Conservation (phyloP, 164 flowering plant genomes). For the Saururus chinensis region DNA sequence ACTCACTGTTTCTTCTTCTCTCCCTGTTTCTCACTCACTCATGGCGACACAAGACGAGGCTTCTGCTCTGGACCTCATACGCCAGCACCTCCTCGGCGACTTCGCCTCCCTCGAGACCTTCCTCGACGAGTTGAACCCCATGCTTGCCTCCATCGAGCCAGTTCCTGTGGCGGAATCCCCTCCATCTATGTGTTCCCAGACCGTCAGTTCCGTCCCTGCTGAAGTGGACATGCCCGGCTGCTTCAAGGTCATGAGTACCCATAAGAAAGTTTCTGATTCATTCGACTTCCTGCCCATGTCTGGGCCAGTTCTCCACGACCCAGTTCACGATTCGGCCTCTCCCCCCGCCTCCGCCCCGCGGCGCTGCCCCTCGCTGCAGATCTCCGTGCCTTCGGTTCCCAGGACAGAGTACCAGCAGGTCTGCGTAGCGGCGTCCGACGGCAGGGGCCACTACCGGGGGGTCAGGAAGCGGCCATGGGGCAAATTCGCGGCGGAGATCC, state of each 20-base stretch:
- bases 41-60: conserved; percentile 15
- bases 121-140: background rate
- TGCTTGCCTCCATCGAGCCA: background rate
- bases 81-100: conserved; percentile 28
- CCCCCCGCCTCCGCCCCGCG: conserved; percentile 4
- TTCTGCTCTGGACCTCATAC: conserved; percentile 26
- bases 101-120: conserved; percentile 1
- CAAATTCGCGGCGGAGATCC: conserved; percentile 40
- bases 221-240: too few species aligned
- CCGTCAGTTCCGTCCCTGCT: background rate
- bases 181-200: background rate
- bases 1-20: background rate
- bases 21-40: background rate
- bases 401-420: background rate
- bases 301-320: background rate
- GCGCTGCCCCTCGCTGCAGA: conserved; percentile 14
- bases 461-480: conserved; percentile 5
- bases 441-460: background rate
- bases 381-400: background rate
- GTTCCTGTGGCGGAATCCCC: background rate
- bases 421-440: background rate
- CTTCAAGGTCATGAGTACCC: too few species aligned
- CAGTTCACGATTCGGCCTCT: conserved; percentile 2
- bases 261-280: too few species aligned
- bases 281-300: too few species aligned